These are phyloP conservation scores for Hypomyces rosellus DNA, from an alignment of 2,329 filamentous ascomycete genomes.

Conservation along the genomic window DNA sequence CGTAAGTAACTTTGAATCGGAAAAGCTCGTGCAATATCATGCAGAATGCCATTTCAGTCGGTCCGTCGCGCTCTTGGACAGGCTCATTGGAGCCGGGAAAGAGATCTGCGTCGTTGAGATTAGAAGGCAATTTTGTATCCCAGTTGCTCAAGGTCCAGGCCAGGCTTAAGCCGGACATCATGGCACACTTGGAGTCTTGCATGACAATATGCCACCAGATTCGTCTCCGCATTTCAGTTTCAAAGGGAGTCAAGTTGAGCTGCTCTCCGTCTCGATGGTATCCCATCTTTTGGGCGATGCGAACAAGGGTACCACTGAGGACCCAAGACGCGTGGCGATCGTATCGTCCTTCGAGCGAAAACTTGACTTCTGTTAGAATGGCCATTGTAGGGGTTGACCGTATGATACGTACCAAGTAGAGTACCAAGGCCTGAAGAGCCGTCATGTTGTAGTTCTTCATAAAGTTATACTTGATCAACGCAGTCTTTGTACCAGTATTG, in stretches of 20 bases:
- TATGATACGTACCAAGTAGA: conserved; percentile 45
- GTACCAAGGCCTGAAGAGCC: conserved; percentile 51
- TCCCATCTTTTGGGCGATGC: conserved; percentile 62
- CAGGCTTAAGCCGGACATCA: conserved; percentile 51
- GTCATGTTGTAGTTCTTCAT: conserved; percentile 52
- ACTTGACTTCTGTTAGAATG: conserved; percentile 28
- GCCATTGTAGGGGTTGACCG: neutral
- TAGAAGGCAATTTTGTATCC: conserved; percentile 51
- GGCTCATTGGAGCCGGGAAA: conserved; percentile 47
- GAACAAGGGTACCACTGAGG: conserved; percentile 53
- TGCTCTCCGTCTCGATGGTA: conserved; percentile 56
- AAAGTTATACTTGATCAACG: conserved; percentile 49
- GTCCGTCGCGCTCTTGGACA: conserved; percentile 45
- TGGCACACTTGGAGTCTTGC: conserved; percentile 50
- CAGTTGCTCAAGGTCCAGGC: conserved; percentile 46
- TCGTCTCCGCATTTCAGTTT: conserved; percentile 60
- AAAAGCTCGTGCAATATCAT: conserved; percentile 45
- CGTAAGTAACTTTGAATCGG: conserved; percentile 41
- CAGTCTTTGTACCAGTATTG: conserved; percentile 44
- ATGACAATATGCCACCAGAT: conserved; percentile 62
- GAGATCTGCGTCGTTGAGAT: conserved; percentile 54
- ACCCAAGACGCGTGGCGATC: conserved; percentile 56
- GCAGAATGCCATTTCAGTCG: conserved; percentile 56
- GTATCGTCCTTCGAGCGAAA: conserved; percentile 51
- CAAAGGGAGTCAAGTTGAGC: conserved; percentile 53